These are phyloP conservation scores for Kazachstania martiniae DNA, from an alignment of 805 yeast species.

Conservation along the genomic window DNA sequence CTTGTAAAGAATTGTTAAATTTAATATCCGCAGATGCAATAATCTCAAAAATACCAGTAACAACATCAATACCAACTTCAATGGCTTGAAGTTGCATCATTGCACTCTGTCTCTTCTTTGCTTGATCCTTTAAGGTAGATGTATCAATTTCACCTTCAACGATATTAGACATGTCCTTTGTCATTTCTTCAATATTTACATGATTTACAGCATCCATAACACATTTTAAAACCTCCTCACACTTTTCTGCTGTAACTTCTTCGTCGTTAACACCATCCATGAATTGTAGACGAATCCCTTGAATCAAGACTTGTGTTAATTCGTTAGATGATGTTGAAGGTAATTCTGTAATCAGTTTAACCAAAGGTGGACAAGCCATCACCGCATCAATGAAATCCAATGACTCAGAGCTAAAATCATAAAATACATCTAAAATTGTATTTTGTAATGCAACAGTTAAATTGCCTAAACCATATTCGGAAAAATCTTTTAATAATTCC, in stretches of 20 bases:
- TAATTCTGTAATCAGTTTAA: constrained; percentile 1
- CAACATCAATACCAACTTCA: constrained; percentile 63
- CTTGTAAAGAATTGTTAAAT: constrained; percentile 2
- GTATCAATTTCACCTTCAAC: constrained; percentile 10
- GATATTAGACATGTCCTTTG: constrained; percentile 10
- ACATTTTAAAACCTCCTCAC: constrained; percentile 16
- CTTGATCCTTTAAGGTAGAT: constrained; percentile 26
- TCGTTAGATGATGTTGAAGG: constrained; percentile 13
- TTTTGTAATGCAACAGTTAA: constrained; percentile 38
- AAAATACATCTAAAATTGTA: constrained; percentile 44
- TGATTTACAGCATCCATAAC: constrained; percentile 19
- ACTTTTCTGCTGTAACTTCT: constrained; percentile 6
- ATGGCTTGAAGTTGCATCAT: constrained; percentile 48
- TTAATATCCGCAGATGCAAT: constrained; percentile 23
- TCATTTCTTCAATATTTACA: constrained; percentile 27
- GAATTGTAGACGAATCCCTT: constrained; percentile 32
- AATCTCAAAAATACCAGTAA: constrained; percentile 63
- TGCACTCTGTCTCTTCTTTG: constrained; percentile 35
- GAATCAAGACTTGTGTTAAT: constrained; percentile 26
- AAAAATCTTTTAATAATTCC: constrained; percentile 18
- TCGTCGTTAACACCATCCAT: constrained; percentile 22
- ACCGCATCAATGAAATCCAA: constrained; percentile 35
- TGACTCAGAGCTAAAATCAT: constrained; percentile 52
- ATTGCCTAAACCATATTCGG: constrained; percentile 20
- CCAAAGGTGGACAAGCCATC: constrained; percentile 7